A percentile compares a stretch with the other conserved stretches of the same genome.
Conservation (phyloP, 345 rosid species). For the Gossypium australe region DNA sequence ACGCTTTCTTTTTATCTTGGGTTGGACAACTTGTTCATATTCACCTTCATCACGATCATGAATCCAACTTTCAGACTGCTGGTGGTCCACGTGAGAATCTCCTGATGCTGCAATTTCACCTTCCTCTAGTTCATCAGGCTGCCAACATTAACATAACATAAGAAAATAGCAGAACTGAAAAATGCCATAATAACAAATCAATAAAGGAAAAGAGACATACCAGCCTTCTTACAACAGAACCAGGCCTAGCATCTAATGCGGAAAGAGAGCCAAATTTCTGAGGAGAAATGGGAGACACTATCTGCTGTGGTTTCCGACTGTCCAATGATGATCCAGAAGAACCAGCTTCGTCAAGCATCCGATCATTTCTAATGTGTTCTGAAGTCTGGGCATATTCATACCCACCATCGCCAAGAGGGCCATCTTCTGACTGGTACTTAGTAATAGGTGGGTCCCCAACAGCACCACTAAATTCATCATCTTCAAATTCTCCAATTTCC, state of each 20-base stretch:
- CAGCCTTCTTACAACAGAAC: conserved; percentile 70
- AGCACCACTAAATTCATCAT: conserved; percentile 73
- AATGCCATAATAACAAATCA: conserved; percentile 1
- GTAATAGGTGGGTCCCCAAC: conserved; percentile 43
- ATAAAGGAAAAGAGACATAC: conserved; percentile 37
- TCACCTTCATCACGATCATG: conserved; percentile 94
- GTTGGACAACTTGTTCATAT: conserved; percentile 97
- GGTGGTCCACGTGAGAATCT: conserved; percentile 87
- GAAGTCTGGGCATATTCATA: conserved; percentile 52
- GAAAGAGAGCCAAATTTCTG: conserved; percentile 93
- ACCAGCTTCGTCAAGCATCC: conserved; percentile 55
- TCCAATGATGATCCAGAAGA: conserved; percentile 92
- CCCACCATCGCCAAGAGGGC: conserved; percentile 42
- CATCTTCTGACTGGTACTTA: conserved; percentile 76
- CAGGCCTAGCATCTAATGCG: conserved; percentile 91
- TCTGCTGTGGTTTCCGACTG: conserved; percentile 51
- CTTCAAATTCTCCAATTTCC: conserved; percentile 73
- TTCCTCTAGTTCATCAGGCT: conserved; percentile 94
- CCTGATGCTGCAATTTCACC: conserved; percentile 94
- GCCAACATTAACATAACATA: conserved; percentile 29
- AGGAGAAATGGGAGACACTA: conserved; percentile 84
- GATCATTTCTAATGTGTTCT: conserved; percentile 46
- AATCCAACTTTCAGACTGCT: conserved; percentile 92
- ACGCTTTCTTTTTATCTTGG: conserved; percentile 93
- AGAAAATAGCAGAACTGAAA: conserved; percentile 17